These are phyloP conservation scores for Ophiostoma sp. DNA, from an alignment of 2,329 filamentous ascomycete genomes.

Conservation along the genomic window DNA sequence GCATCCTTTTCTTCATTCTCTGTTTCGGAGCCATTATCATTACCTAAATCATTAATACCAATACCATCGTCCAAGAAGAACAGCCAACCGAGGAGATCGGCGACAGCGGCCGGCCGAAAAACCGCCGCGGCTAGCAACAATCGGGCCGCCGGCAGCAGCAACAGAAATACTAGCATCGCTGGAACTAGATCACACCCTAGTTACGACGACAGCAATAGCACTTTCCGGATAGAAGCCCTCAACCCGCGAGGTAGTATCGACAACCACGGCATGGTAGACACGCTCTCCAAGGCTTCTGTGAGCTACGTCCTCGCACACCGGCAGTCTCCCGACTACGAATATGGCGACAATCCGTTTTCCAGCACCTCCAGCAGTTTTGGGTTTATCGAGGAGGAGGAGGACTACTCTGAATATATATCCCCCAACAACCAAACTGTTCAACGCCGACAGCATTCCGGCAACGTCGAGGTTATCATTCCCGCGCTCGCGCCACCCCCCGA, in stretches of 20 bases:
- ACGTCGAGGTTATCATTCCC: slow-evolving; percentile 29
- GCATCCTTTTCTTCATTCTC: neutral
- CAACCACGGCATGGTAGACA: neutral
- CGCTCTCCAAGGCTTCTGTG: neutral
- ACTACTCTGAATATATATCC: neutral
- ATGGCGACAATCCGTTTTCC: neutral
- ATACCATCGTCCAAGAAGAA: neutral
- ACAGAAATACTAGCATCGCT: neutral
- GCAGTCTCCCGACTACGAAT: neutral
- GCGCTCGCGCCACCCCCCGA: slow-evolving; percentile 46
- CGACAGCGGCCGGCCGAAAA: neutral
- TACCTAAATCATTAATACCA: neutral
- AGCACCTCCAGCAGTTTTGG: neutral
- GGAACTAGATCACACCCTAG: neutral
- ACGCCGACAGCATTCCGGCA: neutral
- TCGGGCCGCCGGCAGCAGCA: neutral
- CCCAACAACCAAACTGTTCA: neutral
- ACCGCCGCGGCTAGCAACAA: neutral
- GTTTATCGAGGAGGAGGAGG: neutral
- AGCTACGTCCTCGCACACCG: neutral
- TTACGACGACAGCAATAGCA: slow-evolving; percentile 20
- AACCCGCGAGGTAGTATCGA: neutral
- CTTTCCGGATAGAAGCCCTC: neutral
- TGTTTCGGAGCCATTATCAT: neutral
- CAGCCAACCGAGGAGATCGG: neutral